Base-by-base conservation (phyloP, 257 asterid genomes). In the Lycium barbarum region DNA sequence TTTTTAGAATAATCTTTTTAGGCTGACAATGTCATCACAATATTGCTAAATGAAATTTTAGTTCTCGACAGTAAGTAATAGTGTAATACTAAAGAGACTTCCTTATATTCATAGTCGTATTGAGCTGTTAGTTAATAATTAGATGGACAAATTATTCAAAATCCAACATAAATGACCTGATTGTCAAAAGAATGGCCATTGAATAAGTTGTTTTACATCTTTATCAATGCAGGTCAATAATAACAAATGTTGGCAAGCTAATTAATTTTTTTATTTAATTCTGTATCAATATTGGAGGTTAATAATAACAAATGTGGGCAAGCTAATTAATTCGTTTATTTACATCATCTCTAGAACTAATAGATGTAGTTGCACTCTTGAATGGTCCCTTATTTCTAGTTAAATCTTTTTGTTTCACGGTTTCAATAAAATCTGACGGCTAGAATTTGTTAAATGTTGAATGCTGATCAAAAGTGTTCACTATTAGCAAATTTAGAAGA, bases 131-230 rank as follows among this genome's bases (percentile, higher is more conserved):
- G 13, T 68, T 26, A 26, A 26, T 35, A 67, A 38, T 68, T 63
- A 67, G 35, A 67, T 67, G 51, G 51, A 7, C 7, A 36, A 61
- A 68, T 68, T 38, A 68, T 68, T 38, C 17, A 9, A 38, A 68
- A 15, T 36, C 53, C 53, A 38, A 38, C 3, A 38, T 38, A 53
- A 38, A 17, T 70, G 38, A 38, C 20, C 51, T 15, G 10, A 68
- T 38, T 68, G 9, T 68, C 53, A 68, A 68, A 68, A 68, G 6
- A 68, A 26, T 36, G 78, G 26, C 78, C 78, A 70, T 38, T 70
- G 18, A 70, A 38, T 38, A 17, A 70, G 79, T 43, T 70, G 79
- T 38, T 70, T 70, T 70, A 70, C 79, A 38, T 70, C 79, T 70
- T 70, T 70, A 70, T 38, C 54, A 70, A 40, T 17, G 54, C 14